A percentile compares a stretch with the other conserved stretches of the same genome.
Evolutionary conservation across 192 early-diverging fungal species (phyloP).

Genomic region (Podila clonocystis): DNA sequence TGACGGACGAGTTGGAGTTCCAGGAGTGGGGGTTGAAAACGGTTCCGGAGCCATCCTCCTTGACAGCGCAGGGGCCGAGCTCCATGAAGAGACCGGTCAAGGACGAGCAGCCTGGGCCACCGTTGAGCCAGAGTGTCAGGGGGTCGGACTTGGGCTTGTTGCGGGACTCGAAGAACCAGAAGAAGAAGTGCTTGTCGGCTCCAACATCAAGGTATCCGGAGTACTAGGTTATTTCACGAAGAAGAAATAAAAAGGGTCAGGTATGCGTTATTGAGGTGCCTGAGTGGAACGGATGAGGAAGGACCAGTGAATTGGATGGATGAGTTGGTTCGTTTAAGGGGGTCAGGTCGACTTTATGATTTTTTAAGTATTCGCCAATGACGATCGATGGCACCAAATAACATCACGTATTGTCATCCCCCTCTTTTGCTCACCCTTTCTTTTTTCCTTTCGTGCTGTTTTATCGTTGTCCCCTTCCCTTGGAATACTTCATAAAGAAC

Average conservation of each 20-base stretch:
- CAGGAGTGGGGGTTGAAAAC: slow-evolving; percentile 81
- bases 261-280: too few species aligned
- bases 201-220: slow-evolving; percentile 80
- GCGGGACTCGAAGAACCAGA: slow-evolving; percentile 98
- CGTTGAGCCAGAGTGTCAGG: slow-evolving; percentile 81
- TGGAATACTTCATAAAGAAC: neutral
- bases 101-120: slow-evolving; percentile 87
- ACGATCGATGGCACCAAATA: too few species aligned
- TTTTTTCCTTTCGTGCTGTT: too few species aligned
- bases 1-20: slow-evolving; percentile 90
- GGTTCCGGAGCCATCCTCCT: slow-evolving; percentile 75
- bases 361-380: too few species aligned
- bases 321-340: too few species aligned
- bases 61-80: slow-evolving; percentile 88
- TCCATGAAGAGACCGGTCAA: slow-evolving; percentile 86
- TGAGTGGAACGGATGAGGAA: too few species aligned
- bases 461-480: neutral
- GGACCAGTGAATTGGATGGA: too few species aligned
- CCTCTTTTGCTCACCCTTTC: too few species aligned
- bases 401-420: too few species aligned
- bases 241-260: neutral
- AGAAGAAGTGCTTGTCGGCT: slow-evolving; percentile 87
- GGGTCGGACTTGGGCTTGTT: slow-evolving; percentile 79
- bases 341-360: too few species aligned
- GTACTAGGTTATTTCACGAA: slow-evolving; percentile 55